Conservation (phyloP, 371 early-diverging fungal genomes). For the Homolaphlyctis polyrhiza region DNA sequence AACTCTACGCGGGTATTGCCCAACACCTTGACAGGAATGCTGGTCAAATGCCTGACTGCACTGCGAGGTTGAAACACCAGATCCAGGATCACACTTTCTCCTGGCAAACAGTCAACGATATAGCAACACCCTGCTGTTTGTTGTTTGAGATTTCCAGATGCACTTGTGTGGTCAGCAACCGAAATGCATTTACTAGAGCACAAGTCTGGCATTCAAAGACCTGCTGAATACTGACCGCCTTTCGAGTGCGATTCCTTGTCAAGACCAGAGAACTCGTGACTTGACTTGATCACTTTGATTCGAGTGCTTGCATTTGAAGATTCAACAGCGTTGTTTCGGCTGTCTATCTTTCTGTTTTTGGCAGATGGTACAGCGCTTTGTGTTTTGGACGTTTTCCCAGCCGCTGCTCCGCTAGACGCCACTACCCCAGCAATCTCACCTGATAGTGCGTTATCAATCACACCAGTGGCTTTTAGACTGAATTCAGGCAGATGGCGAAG, state of each 20-base stretch:
- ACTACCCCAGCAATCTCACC: too few relatives aligned
- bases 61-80: constrained; percentile 21
- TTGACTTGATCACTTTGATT: neutral
- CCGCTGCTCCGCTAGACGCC: too few relatives aligned
- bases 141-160: too few relatives aligned
- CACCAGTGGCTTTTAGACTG: neutral
- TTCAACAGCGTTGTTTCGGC: neutral
- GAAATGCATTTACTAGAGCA: too few relatives aligned
- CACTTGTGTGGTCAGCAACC: too few relatives aligned
- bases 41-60: constrained; percentile 7
- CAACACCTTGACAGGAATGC: constrained; percentile 18
- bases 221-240: neutral
- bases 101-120: constrained; percentile 22
- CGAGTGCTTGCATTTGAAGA: neutral
- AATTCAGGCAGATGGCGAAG: constrained; percentile 23
- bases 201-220: too few relatives aligned
- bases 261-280: neutral
- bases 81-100: constrained; percentile 15
- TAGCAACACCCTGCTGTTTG: neutral
- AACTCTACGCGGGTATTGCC: constrained; percentile 3
- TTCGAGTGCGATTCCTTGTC: neutral
- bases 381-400: neutral
- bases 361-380: neutral
- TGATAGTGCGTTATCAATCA: too few relatives aligned
- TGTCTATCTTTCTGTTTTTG: neutral